Conservation (phyloP, 2,329 filamentous ascomycete genomes). For the Trichophyton benhamiae region DNA sequence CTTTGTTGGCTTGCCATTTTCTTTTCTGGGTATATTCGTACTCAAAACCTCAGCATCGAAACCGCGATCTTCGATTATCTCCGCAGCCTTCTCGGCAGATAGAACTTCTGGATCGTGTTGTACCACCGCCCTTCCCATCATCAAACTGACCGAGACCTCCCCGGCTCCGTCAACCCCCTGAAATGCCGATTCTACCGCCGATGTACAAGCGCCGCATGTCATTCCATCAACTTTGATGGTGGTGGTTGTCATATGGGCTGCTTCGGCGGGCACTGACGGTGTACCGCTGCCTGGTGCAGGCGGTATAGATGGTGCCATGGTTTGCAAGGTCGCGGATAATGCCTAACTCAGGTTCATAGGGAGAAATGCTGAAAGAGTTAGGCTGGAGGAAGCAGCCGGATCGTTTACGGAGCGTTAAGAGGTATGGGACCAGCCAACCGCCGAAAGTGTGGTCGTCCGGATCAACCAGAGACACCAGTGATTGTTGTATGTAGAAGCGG, state of each 20-base stretch:
- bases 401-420: background rate
- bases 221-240: conserved; percentile 82
- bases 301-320: background rate
- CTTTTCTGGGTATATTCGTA: conserved; percentile 56
- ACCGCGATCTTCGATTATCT: conserved; percentile 81
- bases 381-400: background rate
- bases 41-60: conserved; percentile 87
- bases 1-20: conserved; percentile 28
- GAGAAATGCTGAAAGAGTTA: background rate
- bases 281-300: background rate
- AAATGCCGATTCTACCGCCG: conserved; percentile 87
- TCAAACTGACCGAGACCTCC: conserved; percentile 78
- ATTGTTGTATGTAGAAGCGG: background rate
- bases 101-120: conserved; percentile 71
- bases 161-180: conserved; percentile 68
- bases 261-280: background rate
- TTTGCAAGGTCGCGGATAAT: background rate
- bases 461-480: background rate
- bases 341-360: background rate
- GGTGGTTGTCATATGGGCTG: conserved; percentile 65
- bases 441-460: background rate
- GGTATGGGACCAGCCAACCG: background rate
- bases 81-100: conserved; percentile 60
- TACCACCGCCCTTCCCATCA: conserved; percentile 91
- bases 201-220: conserved; percentile 84